Base-by-base conservation (phyloP, 2,329 filamentous ascomycete genomes). In the Dactylellina haptotyla region DNA sequence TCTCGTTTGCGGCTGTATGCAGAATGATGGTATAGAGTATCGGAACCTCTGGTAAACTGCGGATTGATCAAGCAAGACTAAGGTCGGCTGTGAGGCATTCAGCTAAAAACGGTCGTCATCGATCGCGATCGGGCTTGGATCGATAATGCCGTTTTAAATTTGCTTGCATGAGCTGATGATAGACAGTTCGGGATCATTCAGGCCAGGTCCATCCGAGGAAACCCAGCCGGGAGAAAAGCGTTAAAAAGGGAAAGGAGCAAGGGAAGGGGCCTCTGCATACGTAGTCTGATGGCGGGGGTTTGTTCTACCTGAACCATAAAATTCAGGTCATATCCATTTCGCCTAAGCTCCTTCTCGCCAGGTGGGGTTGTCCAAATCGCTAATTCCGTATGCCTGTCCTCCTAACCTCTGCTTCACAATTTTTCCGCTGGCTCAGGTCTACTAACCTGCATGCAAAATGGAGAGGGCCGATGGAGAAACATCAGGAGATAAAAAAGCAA, bases 271-370 rank as follows among this genome's bases (percentile, higher is more conserved):
- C 28, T 30, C 23, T 53, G 53, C 4, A 20, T 57, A 28, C 53
- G 53, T 43, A 57, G 37, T 43, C 20, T n/a, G 23, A 56, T 56
- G 30, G 51, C 51, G 32, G 51, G 51, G 51, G 51, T 56, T 41
- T n/a, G 14, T 16, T n/a, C 37, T 9, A 16, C 37, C 20, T 16
- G 30, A 30, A 51, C 23, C 23, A 10, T 51, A 10, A 30, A n/a
- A 51, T 30, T 51, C 46, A 51, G 46, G 46, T 30, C 46, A 30
- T 23, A 25, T 14, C 46, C 46, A 28, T 51, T 18, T 53, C 48
- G 48, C 26, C 28, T 53, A 53, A 50, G 48, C 28, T 53, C 26
- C 2, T 57, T 18, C 28, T 56, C 2, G 51, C 51, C 37, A 26
- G 53, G 34, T 41, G 53, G 53, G 51, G 37, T 28, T 18, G 34